A percentile compares a stretch with the other conserved stretches of the same genome.
Conservation (phyloP, 805 yeast species). For the Candida gorgasii region DNA sequence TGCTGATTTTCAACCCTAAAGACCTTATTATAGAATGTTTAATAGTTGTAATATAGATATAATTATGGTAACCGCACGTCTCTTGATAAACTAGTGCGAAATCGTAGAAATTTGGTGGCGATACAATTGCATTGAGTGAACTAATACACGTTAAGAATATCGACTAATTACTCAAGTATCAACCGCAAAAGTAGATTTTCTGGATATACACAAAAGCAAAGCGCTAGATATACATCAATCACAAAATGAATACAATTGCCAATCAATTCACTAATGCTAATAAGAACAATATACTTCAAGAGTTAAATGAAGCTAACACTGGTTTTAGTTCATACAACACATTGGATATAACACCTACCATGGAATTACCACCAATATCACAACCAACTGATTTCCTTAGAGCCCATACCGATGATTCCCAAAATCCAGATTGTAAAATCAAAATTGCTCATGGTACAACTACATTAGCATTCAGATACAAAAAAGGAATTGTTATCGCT, state of each 20-base stretch:
- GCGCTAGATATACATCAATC: neutral
- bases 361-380: conserved; percentile 78
- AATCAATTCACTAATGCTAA: conserved; percentile 36
- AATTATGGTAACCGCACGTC: conserved; percentile 1
- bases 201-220: neutral
- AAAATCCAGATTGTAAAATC: conserved; percentile 91
- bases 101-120: conserved; percentile 7
- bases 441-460: conserved; percentile 99
- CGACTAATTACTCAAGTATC: neutral
- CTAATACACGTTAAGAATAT: neutral
- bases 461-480: conserved; percentile 91
- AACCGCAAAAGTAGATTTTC: too few relatives aligned
- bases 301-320: conserved; percentile 26
- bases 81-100: conserved; percentile 1
- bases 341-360: conserved; percentile 55
- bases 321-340: neutral
- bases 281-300: conserved; percentile 26
- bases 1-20: too few relatives aligned
- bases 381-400: conserved; percentile 90
- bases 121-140: neutral
- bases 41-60: conserved; percentile 6
- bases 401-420: conserved; percentile 96
- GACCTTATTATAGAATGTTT: conserved; percentile 4
- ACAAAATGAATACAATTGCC: conserved; percentile 40
- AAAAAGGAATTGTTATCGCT: conserved; percentile 94